phyloP scores from a whole-genome alignment of 345 rosid species.

The Hevea brasiliensis region DNA sequence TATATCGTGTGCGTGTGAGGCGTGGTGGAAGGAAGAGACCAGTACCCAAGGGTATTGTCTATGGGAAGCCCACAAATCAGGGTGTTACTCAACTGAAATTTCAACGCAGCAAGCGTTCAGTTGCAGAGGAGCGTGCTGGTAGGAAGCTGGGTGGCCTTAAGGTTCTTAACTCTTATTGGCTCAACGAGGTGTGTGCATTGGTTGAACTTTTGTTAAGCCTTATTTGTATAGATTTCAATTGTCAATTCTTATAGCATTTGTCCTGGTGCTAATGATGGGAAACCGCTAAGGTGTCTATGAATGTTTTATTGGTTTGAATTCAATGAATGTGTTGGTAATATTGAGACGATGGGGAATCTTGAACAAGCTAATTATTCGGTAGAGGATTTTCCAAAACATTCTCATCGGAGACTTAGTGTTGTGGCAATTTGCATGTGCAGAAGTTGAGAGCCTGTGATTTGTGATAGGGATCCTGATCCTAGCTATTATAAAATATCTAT shows the following conservation, averaged over 20 bases:
- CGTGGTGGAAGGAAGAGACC: conserved; percentile 47
- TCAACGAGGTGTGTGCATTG: conserved; percentile 31
- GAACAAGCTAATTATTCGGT: background rate
- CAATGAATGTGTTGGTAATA: too few species aligned
- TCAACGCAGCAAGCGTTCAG: conserved; percentile 45
- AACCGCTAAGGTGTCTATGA: background rate
- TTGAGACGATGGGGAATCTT: background rate
- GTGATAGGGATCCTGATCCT: background rate
- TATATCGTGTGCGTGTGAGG: conserved; percentile 40
- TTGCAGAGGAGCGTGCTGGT: conserved; percentile 47
- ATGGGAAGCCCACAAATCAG: conserved; percentile 45
- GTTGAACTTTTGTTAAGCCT: background rate
- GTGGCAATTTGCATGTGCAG: background rate
- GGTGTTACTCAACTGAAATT: conserved; percentile 46
- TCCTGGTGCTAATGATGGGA: background rate
- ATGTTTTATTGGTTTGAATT: background rate
- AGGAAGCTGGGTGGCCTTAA: conserved; percentile 40
- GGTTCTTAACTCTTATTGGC: conserved; percentile 44
- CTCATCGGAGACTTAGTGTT: background rate
- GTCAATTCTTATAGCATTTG: background rate
- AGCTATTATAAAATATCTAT: background rate
- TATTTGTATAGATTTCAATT: background rate
- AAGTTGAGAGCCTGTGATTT: background rate
- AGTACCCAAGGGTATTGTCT: conserved; percentile 47
- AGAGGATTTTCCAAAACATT: too few species aligned